Conservation (phyloP, 2,329 filamentous ascomycete species). For the Sodiomyces alkalinus region DNA sequence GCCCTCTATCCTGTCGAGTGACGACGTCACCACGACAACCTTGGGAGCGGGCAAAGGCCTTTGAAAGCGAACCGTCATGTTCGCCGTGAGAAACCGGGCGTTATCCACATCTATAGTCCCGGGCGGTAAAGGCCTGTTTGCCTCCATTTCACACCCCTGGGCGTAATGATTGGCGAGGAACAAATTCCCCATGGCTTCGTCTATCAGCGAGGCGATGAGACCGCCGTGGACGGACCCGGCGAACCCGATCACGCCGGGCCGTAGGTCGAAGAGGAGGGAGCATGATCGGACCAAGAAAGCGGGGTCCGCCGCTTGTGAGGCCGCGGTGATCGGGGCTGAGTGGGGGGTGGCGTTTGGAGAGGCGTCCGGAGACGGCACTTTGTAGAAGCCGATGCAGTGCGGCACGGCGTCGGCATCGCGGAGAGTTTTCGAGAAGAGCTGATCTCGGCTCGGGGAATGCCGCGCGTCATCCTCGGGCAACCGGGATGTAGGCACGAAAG, state of each 20-base stretch:
- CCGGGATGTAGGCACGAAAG: no score
- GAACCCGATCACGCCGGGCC: slow-evolving; percentile 11
- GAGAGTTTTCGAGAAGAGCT: slow-evolving; percentile 7
- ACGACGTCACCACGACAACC: slow-evolving; percentile 8
- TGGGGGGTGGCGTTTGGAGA: background rate
- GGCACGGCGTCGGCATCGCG: slow-evolving; percentile 8
- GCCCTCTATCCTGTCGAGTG: slow-evolving; percentile 6
- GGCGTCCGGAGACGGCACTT: no score
- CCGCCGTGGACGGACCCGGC: slow-evolving; percentile 13
- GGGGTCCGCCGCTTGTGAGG: background rate
- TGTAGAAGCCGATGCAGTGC: slow-evolving; percentile 10
- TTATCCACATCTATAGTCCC: slow-evolving; percentile 3
- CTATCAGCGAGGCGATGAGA: slow-evolving; percentile 10
- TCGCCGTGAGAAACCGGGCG: slow-evolving; percentile 6
- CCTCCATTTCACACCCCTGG: slow-evolving; percentile 2
- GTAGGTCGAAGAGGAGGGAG: slow-evolving; percentile 11
- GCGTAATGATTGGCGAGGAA: slow-evolving; percentile 10
- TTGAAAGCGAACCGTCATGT: slow-evolving; percentile 8
- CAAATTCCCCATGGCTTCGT: slow-evolving; percentile 14
- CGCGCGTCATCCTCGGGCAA: no score
- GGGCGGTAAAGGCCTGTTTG: slow-evolving; percentile 3
- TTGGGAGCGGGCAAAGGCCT: slow-evolving; percentile 8
- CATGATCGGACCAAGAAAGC: slow-evolving; percentile 7
- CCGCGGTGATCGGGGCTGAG: background rate
- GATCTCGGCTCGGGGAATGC: no score